phyloP scores from a whole-genome alignment of 257 asterid species.

The Jaltomata sinuosa region DNA sequence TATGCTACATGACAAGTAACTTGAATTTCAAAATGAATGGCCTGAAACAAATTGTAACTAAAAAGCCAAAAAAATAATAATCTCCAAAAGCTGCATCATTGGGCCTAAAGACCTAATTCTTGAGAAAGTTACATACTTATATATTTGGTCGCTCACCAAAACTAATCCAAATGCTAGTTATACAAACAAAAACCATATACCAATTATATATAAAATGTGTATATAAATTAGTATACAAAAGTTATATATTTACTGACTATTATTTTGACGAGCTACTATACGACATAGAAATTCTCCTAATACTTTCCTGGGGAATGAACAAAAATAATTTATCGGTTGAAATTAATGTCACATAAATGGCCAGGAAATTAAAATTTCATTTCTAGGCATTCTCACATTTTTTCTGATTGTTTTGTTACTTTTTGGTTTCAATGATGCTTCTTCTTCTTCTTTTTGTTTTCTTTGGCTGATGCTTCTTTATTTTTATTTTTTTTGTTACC shows the following conservation, averaged over 20 bases:
- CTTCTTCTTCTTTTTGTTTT: too few species aligned
- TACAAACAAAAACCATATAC: neutral
- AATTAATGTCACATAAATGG: too few species aligned
- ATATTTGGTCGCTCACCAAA: neutral
- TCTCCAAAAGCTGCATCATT: neutral
- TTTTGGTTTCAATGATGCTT: too few species aligned
- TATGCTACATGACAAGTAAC: neutral
- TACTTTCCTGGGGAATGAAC: too few species aligned
- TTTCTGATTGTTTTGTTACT: too few species aligned
- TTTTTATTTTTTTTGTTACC: too few species aligned
- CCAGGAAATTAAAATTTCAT: too few species aligned
- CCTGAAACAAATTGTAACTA: neutral
- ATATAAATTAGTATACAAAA: neutral
- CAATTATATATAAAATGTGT: neutral
- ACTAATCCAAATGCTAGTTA: neutral
- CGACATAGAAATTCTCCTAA: neutral
- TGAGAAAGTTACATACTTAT: neutral
- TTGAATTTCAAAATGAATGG: neutral
- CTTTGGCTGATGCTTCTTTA: too few species aligned
- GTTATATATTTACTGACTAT: neutral
- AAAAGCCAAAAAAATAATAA: neutral
- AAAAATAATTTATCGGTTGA: too few species aligned
- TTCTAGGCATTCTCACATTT: too few species aligned
- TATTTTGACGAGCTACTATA: neutral
- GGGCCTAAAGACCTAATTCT: neutral